Evolutionary conservation across 2,329 filamentous ascomycete species (phyloP), one percentile per base, ranked within the genome.

Genomic region (Didymella exigua): DNA sequence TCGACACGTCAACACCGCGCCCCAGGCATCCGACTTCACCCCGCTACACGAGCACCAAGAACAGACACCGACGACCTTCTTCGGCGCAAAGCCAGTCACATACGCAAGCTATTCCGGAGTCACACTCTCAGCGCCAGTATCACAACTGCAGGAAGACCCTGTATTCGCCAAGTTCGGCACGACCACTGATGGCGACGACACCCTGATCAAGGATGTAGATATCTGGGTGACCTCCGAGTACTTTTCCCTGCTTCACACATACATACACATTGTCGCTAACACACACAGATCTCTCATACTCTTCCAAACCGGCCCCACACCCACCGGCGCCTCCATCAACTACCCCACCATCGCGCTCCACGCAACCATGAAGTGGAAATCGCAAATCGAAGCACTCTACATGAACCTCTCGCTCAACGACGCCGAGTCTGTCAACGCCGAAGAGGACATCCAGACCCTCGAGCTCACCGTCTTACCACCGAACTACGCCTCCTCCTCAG

Each of bases 301-400:
- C 56, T 92, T 86, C 77, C 88, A 86, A 61, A 74, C 46, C 16
- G 42, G 77, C 11, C 72, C 81, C 3, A 81, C 79, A 11, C 78
- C 80, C 30, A 81, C 77, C 16, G 90, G 89, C 59, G 76, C 91
- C 38, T 81, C 85, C 34, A 89, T 93, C 61, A 85, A 88, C 0
- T 93, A 92, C 74, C 89, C 87, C 3, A 79, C 84, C 57, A 89
- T 93, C 70, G 86, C 86, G 19, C 86, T 93, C 14, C 89, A 92
- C 71, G 90, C 89, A 0, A 84, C 89, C 64, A 88, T 90, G 74
- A 84, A 85, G 51, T 78, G 84, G 66, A 66, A 72, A 42, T 63
- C 65, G 21, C 61, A 61, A 7, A 31, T 69, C 49, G 67, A 73
- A 49, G 71, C 70, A 4, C 68, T 76, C 14, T 72, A 70, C 58